Conservation (phyloP, 805 yeast genomes). For the Torulaspora microellipsoides region DNA sequence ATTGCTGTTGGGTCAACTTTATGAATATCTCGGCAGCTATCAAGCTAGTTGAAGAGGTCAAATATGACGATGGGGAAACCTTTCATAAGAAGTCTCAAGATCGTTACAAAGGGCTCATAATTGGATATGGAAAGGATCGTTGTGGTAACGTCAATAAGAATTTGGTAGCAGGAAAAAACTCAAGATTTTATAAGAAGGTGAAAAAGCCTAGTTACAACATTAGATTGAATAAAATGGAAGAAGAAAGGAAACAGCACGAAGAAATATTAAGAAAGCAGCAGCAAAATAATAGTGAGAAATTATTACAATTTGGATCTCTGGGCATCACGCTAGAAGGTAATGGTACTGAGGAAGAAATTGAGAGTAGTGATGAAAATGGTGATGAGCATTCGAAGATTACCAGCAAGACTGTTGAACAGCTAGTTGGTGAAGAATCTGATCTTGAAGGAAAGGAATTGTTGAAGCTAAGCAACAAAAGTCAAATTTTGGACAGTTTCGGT, state of each 20-base stretch:
- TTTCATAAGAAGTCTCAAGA: constrained; percentile 40
- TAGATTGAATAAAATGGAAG: constrained; percentile 29
- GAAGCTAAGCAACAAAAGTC: constrained; percentile 12
- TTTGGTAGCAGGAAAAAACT: constrained; percentile 46
- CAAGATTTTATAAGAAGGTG: constrained; percentile 41
- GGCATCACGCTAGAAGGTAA: constrained; percentile 18
- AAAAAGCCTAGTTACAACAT: constrained; percentile 29
- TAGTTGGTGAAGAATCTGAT: constrained; percentile 11
- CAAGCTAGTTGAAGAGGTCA: constrained; percentile 54
- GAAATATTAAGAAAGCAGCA: constrained; percentile 11
- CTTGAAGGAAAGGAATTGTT: constrained; percentile 16
- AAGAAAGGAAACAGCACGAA: constrained; percentile 29
- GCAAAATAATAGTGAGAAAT: constrained; percentile 10
- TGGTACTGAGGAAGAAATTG: neutral
- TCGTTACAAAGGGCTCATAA: constrained; percentile 50
- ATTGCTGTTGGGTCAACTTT: constrained; percentile 73
- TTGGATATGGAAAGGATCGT: constrained; percentile 72
- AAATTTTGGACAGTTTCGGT: constrained; percentile 11
- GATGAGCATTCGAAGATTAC: neutral
- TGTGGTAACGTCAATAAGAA: constrained; percentile 55
- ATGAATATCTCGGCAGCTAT: constrained; percentile 60
- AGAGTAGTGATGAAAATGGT: neutral
- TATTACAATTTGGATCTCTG: constrained; percentile 14
- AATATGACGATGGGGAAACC: constrained; percentile 28
- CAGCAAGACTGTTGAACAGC: constrained; percentile 5